Evolutionary conservation across 768 basidiomycete species (phyloP).

Genomic region (Termitomyces eurrhizus): DNA sequence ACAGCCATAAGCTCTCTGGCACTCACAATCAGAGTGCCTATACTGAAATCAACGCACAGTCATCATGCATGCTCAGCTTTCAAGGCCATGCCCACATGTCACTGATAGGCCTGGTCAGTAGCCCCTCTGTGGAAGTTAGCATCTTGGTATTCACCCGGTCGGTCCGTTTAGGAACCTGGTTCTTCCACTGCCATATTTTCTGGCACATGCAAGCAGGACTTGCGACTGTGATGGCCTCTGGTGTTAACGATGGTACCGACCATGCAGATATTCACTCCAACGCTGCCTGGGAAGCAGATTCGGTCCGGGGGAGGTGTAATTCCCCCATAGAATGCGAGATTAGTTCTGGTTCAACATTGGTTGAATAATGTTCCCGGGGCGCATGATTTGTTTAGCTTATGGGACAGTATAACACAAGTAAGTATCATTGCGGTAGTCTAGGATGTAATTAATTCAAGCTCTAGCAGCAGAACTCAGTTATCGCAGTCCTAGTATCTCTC

Average conservation of each 20-base stretch:
- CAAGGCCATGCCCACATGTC: slow-evolving; percentile 8
- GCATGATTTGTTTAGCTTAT: no score
- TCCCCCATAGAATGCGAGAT: slow-evolving; percentile 52
- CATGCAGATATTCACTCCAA: no score
- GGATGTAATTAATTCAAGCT: no score
- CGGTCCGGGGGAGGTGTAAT: slow-evolving; percentile 44
- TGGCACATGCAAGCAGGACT: slow-evolving; percentile 20
- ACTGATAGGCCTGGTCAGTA: slow-evolving; percentile 50
- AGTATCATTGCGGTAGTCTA: no score
- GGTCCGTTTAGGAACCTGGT: slow-evolving; percentile 19
- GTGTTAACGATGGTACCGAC: neutral
- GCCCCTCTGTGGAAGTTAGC: neutral
- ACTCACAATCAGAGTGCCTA: no score
- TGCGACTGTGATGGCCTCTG: slow-evolving; percentile 17
- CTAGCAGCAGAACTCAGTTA: no score
- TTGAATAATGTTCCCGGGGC: no score
- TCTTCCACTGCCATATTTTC: slow-evolving; percentile 28
- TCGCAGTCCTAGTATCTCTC: no score
- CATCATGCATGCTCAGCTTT: no score
- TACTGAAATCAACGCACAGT: no score
- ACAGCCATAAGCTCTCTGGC: no score
- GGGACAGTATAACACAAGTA: no score
- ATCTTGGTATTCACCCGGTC: neutral
- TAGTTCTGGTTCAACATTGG: slow-evolving; percentile 32
- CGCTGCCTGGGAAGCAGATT: slow-evolving; percentile 13